Evolutionary conservation across 2,329 filamentous ascomycete genomes (phyloP).

Genomic region (Canariomyces notabilis): DNA sequence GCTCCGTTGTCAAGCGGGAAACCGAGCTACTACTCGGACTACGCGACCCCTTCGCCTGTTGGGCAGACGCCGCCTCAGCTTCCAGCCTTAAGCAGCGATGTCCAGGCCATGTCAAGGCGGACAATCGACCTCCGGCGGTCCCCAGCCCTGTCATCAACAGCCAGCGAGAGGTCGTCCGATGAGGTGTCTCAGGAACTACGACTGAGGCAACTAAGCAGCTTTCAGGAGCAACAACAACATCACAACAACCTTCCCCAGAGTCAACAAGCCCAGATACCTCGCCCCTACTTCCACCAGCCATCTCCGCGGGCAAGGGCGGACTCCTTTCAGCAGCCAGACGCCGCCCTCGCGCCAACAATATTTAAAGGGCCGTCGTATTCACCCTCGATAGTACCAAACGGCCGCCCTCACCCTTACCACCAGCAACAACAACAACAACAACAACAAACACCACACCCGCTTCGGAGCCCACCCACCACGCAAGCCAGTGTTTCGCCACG

Average conservation of each 20-base stretch:
- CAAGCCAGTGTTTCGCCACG: constrained; percentile 24
- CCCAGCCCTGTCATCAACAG: constrained; percentile 26
- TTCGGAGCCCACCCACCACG: constrained; percentile 23
- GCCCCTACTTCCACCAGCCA: constrained; percentile 19
- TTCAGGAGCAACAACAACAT: constrained; percentile 21
- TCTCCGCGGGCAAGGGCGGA: constrained; percentile 21
- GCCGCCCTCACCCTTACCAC: constrained; percentile 5
- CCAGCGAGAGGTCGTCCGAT: constrained; percentile 28
- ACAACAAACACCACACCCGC: no score
- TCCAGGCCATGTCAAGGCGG: constrained; percentile 20
- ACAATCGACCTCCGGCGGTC: constrained; percentile 26
- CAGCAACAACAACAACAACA: no score
- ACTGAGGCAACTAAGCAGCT: constrained; percentile 19
- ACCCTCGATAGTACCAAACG: constrained; percentile 12
- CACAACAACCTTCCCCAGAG: no score
- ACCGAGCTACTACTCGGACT: constrained; percentile 27
- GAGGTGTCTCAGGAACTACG: constrained; percentile 24
- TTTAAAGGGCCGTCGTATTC: constrained; percentile 12
- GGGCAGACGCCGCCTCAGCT: constrained; percentile 29
- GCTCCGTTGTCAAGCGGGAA: constrained; percentile 16
- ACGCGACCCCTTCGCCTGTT: constrained; percentile 30
- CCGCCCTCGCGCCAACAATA: constrained; percentile 6
- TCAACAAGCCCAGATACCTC: constrained; percentile 20
- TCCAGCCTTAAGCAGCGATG: constrained; percentile 22
- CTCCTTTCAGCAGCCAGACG: constrained; percentile 20